Percentiles rank a stretch among this genome's conserved stretches.
Conservation (phyloP, 768 basidiomycete genomes). For the Macrocybe gigantea region DNA sequence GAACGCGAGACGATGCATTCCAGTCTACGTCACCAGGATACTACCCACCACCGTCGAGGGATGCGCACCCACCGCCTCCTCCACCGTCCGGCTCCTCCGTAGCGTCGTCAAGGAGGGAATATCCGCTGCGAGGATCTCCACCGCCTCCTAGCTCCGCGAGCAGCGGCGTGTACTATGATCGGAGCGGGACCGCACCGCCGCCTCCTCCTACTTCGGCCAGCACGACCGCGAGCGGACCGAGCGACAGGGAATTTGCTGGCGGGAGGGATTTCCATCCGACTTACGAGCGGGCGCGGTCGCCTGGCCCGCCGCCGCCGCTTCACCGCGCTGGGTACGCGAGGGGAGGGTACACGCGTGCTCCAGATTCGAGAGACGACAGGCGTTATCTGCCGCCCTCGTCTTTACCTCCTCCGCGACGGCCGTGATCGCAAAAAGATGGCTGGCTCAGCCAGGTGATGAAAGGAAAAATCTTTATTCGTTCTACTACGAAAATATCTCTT, state of each 20-base stretch:
- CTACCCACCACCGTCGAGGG: constrained; percentile 24
- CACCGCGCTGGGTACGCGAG: constrained; percentile 3
- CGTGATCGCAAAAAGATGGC: constrained; percentile 3
- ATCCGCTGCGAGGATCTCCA: constrained; percentile 23
- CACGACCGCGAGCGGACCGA: constrained; percentile 10
- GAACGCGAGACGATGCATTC: constrained; percentile 36
- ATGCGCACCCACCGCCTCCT: constrained; percentile 2
- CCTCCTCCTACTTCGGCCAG: constrained; percentile 17
- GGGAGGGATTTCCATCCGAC: constrained; percentile 21
- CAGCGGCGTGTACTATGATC: constrained; percentile 24
- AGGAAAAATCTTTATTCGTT: too few relatives aligned
- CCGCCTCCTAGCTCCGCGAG: constrained; percentile 17
- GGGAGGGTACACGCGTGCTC: constrained; percentile 12
- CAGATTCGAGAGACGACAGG: constrained; percentile 26
- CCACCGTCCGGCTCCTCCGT: constrained; percentile 10
- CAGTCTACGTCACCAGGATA: constrained; percentile 33
- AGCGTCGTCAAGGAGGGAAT: constrained; percentile 18
- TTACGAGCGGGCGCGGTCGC: constrained; percentile 32
- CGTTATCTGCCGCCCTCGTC: constrained; percentile 25
- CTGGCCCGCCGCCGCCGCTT: constrained; percentile 12
- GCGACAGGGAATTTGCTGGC: constrained; percentile 3
- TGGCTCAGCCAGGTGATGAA: background rate
- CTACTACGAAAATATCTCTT: too few relatives aligned
- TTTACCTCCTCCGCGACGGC: constrained; percentile 12
- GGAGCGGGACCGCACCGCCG: constrained; percentile 4